Evolutionary conservation across 163 green algal genomes (phyloP), one percentile per base, ranked within the genome.

Genomic region (Volvox carteri): DNA sequence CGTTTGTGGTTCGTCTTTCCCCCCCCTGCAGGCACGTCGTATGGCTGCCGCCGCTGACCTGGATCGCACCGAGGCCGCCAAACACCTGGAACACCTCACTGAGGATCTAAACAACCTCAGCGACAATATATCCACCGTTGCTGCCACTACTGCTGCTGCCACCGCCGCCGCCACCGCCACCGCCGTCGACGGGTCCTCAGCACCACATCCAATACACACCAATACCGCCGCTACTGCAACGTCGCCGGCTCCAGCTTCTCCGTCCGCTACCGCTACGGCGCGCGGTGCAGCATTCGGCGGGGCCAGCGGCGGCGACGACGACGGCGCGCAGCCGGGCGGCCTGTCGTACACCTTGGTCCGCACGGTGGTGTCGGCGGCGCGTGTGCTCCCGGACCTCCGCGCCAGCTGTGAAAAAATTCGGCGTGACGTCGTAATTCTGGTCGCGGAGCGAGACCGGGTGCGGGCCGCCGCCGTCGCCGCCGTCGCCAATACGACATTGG

Each of bases 341-440:
- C 42, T 60, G 39, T 19, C n/a, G 39, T 77, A 77, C 58, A 78
- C 60, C 33, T 44, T 86, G 3, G 62, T 50, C 1, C 11, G 28
- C 25, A 18, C 42, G 21, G 65, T 72, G 8, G 21, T 46, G 1
- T 28, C 48, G 35, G 81, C 65, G 12, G 48, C 67, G 3, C 68
- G 48, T 21, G 8, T 18, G 67, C 19, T 87, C 30, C 46, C 81
- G 67, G 81, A 87, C 65, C 81, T 87, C 35, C 65, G 81, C 0
- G 65, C 67, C 19, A 68, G 65, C 25, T 54, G 75, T 42, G 81
- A 87, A 46, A 48, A 68, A 25, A 54, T 87, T 14, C 65, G 67
- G 12, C 62, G 65, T 0, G 81, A 87, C n/a, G 30, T 39, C 18
- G 2, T 46, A 46, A 33, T 4, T 3, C 8, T 72, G 81, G 44